A percentile compares a stretch with the other conserved stretches of the same genome.
These are phyloP conservation scores for Leccinum subfulvum DNA, from an alignment of 1,284 basidiomycete species.

Conservation along the genomic window DNA sequence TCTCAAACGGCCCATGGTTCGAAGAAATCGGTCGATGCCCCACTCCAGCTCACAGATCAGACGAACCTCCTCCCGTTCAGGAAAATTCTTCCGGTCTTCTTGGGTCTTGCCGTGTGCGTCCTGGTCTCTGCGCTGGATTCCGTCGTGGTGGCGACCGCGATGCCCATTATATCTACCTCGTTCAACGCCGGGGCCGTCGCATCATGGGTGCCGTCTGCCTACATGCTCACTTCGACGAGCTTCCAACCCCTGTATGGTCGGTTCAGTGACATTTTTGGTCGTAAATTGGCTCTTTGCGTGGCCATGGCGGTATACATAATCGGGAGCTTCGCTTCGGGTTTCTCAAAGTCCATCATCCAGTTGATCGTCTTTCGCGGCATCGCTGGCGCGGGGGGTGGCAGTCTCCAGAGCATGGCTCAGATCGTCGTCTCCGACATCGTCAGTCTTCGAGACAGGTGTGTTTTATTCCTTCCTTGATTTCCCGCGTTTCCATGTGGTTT, in stretches of 20 bases:
- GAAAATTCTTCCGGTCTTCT: slow-evolving; percentile 63
- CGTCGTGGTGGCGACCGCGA: slow-evolving; percentile 67
- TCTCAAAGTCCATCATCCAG: slow-evolving; percentile 63
- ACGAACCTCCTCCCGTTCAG: slow-evolving; percentile 72
- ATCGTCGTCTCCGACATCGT: slow-evolving; percentile 68
- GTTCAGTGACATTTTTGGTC: slow-evolving; percentile 75
- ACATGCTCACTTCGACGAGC: slow-evolving; percentile 63
- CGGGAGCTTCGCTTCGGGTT: slow-evolving; percentile 57
- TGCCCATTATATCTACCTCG: slow-evolving; percentile 66
- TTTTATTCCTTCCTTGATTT: slow-evolving; percentile 5
- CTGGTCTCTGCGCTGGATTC: slow-evolving; percentile 59
- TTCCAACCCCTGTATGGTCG: slow-evolving; percentile 68
- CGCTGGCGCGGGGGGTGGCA: slow-evolving; percentile 68
- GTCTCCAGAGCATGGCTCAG: slow-evolving; percentile 63
- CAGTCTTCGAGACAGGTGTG: slow-evolving; percentile 55
- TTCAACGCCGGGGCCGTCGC: slow-evolving; percentile 67
- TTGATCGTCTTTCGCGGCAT: slow-evolving; percentile 73
- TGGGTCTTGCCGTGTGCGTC: slow-evolving; percentile 58
- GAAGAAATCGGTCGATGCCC: slow-evolving; percentile 1
- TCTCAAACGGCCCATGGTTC: slow-evolving; percentile 3
- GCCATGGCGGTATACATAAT: slow-evolving; percentile 64
- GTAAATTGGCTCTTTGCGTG: slow-evolving; percentile 62
- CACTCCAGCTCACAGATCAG: slow-evolving; percentile 60
- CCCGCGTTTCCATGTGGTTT: neutral
- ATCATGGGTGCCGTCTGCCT: slow-evolving; percentile 70